Percentiles rank a stretch among this genome's conserved stretches.
These are phyloP conservation scores for Globisporangium cederbergense DNA, from an alignment of 352 stramenopile species.

Conservation along the genomic window DNA sequence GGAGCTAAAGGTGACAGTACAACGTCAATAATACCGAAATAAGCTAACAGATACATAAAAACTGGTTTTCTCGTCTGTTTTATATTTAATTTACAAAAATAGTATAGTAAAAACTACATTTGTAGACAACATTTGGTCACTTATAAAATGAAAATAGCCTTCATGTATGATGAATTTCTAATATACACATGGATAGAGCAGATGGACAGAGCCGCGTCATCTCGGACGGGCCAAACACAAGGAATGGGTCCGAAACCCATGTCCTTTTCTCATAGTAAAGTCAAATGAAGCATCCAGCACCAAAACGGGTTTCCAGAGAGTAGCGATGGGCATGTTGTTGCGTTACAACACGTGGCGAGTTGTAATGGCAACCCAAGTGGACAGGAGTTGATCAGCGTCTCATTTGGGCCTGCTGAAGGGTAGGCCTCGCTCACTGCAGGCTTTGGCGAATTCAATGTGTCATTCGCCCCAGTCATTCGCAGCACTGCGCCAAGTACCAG, in stretches of 20 bases:
- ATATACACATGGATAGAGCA: conserved; percentile 10
- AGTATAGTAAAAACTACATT: neutral
- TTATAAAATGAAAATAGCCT: too few relatives aligned
- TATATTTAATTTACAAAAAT: too few relatives aligned
- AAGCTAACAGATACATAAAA: neutral
- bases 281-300: neutral
- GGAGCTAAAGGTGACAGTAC: neutral
- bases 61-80: too few relatives aligned
- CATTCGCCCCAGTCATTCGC: neutral
- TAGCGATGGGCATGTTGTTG: neutral
- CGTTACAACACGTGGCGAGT: neutral
- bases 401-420: neutral
- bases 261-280: neutral
- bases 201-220: neutral
- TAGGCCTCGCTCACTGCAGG: neutral
- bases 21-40: neutral
- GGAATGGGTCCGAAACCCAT: neutral
- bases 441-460: neutral
- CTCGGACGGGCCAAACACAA: neutral
- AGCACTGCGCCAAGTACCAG: neutral
- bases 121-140: neutral
- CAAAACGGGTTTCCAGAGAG: neutral
- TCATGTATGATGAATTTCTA: neutral
- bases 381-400: neutral
- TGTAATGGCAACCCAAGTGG: neutral